Evolutionary conservation across 108 stramenopile genomes (phyloP).

Genomic region (Skeletonema marinoi): DNA sequence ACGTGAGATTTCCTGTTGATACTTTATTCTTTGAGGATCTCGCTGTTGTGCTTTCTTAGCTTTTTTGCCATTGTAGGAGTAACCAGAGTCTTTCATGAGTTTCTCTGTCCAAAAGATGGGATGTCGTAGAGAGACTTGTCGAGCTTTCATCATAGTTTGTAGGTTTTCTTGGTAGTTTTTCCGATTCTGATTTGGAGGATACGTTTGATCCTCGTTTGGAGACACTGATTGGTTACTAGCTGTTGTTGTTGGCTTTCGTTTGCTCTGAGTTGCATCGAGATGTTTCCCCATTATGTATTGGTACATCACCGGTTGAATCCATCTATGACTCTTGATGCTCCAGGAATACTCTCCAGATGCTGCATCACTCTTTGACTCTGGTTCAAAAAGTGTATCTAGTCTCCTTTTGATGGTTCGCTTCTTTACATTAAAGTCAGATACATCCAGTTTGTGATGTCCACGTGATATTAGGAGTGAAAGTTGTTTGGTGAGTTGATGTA

Average conservation of each 20-base stretch:
- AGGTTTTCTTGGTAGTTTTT: slow-evolving; percentile 17
- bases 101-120: slow-evolving; percentile 35
- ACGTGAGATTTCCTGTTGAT: slow-evolving; percentile 4
- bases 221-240: neutral
- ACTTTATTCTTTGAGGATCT: neutral
- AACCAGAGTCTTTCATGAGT: slow-evolving; percentile 16
- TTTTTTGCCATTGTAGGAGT: neutral
- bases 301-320: slow-evolving; percentile 29
- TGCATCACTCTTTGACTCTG: neutral
- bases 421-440: slow-evolving; percentile 9
- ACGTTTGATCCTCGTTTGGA: slow-evolving; percentile 32
- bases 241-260: neutral
- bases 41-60: neutral
- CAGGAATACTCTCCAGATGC: slow-evolving; percentile 14
- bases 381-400: slow-evolving; percentile 21
- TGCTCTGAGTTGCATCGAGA: slow-evolving; percentile 20
- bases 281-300: slow-evolving; percentile 36
- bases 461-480: slow-evolving; percentile 25
- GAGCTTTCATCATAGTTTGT: slow-evolving; percentile 25
- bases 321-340: slow-evolving; percentile 36
- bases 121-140: slow-evolving; percentile 26
- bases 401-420: slow-evolving; percentile 25
- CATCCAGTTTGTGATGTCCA: slow-evolving; percentile 20
- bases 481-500: slow-evolving; percentile 34
- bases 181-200: slow-evolving; percentile 49